A percentile compares a stretch with the other conserved stretches of the same genome.
These are phyloP conservation scores for Entomortierella lignicola DNA, from an alignment of 192 early-diverging fungal species.

Conservation along the genomic window DNA sequence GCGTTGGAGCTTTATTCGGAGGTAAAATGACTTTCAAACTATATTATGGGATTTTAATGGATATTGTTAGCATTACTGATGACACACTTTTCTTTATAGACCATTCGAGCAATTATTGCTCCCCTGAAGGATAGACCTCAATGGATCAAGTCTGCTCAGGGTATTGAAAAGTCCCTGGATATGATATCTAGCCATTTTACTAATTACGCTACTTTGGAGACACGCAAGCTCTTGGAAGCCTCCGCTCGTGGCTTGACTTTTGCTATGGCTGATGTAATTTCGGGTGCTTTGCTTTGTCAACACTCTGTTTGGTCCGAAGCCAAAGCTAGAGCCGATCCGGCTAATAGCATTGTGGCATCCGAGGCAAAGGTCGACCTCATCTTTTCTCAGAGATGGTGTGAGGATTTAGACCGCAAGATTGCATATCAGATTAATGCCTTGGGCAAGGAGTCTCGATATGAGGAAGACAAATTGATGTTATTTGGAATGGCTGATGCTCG, in stretches of 20 bases:
- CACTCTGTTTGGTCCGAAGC: slow-evolving; percentile 57
- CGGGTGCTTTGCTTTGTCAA: slow-evolving; percentile 60
- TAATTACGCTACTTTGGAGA: slow-evolving; percentile 41
- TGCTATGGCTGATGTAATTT: slow-evolving; percentile 59
- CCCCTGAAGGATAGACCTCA: slow-evolving; percentile 41
- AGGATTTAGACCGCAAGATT: slow-evolving; percentile 27
- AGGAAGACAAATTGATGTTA: slow-evolving; percentile 51
- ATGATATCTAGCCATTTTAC: slow-evolving; percentile 31
- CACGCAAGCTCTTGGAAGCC: slow-evolving; percentile 50
- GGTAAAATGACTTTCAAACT: slow-evolving; percentile 39
- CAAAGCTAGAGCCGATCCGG: slow-evolving; percentile 15
- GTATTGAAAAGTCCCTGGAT: slow-evolving; percentile 9
- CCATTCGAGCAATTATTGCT: slow-evolving; percentile 32
- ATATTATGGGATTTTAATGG: background rate
- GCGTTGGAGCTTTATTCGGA: slow-evolving; percentile 54
- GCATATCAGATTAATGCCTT: slow-evolving; percentile 29
- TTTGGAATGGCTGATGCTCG: slow-evolving; percentile 42
- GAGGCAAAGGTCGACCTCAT: slow-evolving; percentile 33
- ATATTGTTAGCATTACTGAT: background rate
- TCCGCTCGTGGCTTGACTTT: slow-evolving; percentile 63
- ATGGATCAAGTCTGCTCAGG: slow-evolving; percentile 24
- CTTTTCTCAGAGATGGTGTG: slow-evolving; percentile 45
- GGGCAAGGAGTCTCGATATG: slow-evolving; percentile 22
- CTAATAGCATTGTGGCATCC: background rate
- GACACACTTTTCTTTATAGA: slow-evolving; percentile 3